Percentiles rank a stretch among this genome's conserved stretches.
Evolutionary conservation across 768 basidiomycete genomes (phyloP).

Genomic region (Cystobasidium onofrii): DNA sequence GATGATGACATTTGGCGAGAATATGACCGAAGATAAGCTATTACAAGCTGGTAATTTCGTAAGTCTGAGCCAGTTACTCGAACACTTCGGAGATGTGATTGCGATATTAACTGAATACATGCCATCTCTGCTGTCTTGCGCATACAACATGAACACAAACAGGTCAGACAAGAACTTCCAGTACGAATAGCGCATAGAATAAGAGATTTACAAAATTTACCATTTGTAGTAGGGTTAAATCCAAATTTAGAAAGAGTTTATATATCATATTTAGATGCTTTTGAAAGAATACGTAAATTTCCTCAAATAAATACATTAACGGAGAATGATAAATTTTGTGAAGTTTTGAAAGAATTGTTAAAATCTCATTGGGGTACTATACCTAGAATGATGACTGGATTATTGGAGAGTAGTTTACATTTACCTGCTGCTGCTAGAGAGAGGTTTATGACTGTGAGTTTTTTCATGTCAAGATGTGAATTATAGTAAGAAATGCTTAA

Average conservation of each 20-base stretch:
- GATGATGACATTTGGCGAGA: slow-evolving; percentile 40
- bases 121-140: too few relatives aligned
- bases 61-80: too few relatives aligned
- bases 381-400: slow-evolving; percentile 18
- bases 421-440: slow-evolving; percentile 33
- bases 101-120: too few relatives aligned
- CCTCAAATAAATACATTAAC: slow-evolving; percentile 62
- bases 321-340: slow-evolving; percentile 73
- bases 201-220: slow-evolving; percentile 74
- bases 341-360: slow-evolving; percentile 58
- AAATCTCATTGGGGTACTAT: slow-evolving; percentile 61
- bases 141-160: background rate
- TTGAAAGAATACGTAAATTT: slow-evolving; percentile 59
- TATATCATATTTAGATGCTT: slow-evolving; percentile 54
- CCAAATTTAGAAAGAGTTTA: slow-evolving; percentile 75
- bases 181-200: slow-evolving; percentile 78
- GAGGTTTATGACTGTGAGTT: slow-evolving; percentile 20
- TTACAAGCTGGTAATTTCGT: slow-evolving; percentile 41
- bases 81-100: too few relatives aligned
- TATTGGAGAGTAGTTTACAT: background rate
- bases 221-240: slow-evolving; percentile 77
- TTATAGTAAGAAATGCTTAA: too few relatives aligned
- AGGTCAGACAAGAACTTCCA: slow-evolving; percentile 75
- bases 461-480: too few relatives aligned
- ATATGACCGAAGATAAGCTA: slow-evolving; percentile 36